Evolutionary conservation across 148 eudicot genomes (phyloP), one percentile per base, ranked within the genome.

Genomic region (Polygonum maritimum): DNA sequence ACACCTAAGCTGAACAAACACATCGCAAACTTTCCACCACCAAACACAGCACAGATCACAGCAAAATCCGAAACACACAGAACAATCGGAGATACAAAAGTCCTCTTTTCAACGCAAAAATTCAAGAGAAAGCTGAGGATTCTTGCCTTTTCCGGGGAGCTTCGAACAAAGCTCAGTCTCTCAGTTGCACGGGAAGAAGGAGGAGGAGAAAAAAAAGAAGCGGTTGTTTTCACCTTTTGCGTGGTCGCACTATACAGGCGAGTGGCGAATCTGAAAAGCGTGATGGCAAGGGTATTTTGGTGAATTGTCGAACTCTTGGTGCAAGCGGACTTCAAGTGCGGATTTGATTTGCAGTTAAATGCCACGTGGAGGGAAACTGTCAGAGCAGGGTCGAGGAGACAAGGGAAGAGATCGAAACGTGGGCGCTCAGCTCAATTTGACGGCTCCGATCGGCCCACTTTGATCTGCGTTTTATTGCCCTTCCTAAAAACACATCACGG

Each of bases 261-360:
- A 7, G 10, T 36, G 41, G 71, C 45, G 71, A 36, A 67, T 67
- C 19, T 35, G 71, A 67, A 67, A 67, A 67, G 71, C 44, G 45
- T 16, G 44, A 16, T 44, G 71, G 45, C 5, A 67, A 16, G 71
- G 71, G 45, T 33, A 67, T 67, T 67, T 67, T 36, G 21, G 71
- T 67, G 71, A 67, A 67, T 35, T 67, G 31, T 33, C 48, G 12
- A 44, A 26, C 31, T 65, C 49, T 14, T 69, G 35, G 26, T 75
- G 72, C 11, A 44, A 44, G 77, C 90, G 91, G 88, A 84, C 83
- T 79, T 84, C 74, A 84, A 84, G 73, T 58, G 77, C 85, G 90
- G 90, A 84, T 80, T 84, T 87, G 26, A 86, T 79, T 77, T 79
- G 76, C 67, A 78, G 75, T 86, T 82, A 36, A 82, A 74, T 77